Base-by-base conservation (phyloP, 106 monocot species). In the Narthecium ossifragum region DNA sequence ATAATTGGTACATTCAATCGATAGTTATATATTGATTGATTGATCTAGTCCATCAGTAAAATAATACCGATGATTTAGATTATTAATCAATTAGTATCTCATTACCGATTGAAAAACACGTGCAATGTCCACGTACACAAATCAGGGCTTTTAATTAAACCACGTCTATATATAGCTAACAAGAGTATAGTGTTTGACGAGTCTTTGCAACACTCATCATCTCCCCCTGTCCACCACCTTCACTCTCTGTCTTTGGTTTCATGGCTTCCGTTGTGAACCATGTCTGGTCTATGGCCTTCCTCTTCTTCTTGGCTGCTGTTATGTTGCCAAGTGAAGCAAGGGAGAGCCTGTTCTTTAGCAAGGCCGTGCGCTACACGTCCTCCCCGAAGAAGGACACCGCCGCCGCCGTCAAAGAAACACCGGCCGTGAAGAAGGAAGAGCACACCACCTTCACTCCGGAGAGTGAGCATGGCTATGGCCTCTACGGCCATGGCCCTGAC, bases 291-390 rank as follows among this genome's bases (percentile, higher is more conserved):
- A 62, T 46, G 17, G 30, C 29, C 29, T 47, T 14, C 46, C 5
- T 26, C 46, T 31, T 18, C 26, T 8, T 62, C 46, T 30, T 43
- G 12, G 14, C 64, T 25, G 33, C 72, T 37, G 26, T 36, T 30
- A 52, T 57, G 8, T 27, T 50, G 27, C 55, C 39, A 30, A 60
- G 32, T 21, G 39, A 61, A 10, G 69, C 73, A n/a, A 71, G 63
- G 31, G 68, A 59, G 31, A 68, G 75, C 31, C 47, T 31, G 31
- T 76, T 80, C 64, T 80, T 79, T 62, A 70, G 64, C 53, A 85
- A 80, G 61, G 38, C 60, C 25, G 11, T 68, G 1, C 73, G 70
- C 4, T 6, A 13, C 18, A 41, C 45, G 18, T 5, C 59, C n/a
- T n/a, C 59, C 10, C 24, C 15, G 15, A 58, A 38, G 23, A 24